Evolutionary conservation across 2,329 filamentous ascomycete species (phyloP).

Genomic region (Trichoderma polysporum): DNA sequence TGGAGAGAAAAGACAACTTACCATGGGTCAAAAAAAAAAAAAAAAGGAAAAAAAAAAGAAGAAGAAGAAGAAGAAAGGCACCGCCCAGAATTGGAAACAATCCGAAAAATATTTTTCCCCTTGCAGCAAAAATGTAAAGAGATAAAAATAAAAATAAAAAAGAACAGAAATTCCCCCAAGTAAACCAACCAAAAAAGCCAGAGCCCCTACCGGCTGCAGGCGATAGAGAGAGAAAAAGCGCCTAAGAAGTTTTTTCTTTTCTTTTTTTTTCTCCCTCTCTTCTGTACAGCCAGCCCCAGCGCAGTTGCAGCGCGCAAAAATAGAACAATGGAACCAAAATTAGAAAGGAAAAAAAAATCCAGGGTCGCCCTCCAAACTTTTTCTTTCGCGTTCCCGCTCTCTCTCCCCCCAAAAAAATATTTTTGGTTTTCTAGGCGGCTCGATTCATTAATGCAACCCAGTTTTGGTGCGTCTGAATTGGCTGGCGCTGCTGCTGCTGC

Average conservation of each 20-base stretch:
- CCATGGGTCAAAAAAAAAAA: slow-evolving; percentile 1
- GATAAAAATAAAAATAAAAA: background rate
- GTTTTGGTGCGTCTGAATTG: background rate
- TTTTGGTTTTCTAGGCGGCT: background rate
- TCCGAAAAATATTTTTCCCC: background rate
- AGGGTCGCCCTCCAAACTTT: background rate
- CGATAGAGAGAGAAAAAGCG: background rate
- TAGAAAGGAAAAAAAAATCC: background rate
- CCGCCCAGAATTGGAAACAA: background rate
- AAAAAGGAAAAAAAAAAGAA: background rate
- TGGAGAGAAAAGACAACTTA: slow-evolving; percentile 1
- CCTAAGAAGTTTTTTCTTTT: background rate
- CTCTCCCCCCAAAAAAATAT: background rate
- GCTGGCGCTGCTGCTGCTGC: background rate
- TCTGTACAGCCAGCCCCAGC: background rate
- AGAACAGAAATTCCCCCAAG: background rate
- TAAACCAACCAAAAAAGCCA: background rate
- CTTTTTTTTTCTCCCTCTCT: background rate
- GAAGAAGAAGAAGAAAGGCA: background rate
- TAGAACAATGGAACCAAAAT: background rate
- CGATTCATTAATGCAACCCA: background rate
- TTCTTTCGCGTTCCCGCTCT: background rate
- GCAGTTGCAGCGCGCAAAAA: background rate
- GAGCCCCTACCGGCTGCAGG: background rate
- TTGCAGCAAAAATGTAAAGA: background rate